phyloP scores from a whole-genome alignment of 768 basidiomycete genomes.

The Calocera viscosa region DNA sequence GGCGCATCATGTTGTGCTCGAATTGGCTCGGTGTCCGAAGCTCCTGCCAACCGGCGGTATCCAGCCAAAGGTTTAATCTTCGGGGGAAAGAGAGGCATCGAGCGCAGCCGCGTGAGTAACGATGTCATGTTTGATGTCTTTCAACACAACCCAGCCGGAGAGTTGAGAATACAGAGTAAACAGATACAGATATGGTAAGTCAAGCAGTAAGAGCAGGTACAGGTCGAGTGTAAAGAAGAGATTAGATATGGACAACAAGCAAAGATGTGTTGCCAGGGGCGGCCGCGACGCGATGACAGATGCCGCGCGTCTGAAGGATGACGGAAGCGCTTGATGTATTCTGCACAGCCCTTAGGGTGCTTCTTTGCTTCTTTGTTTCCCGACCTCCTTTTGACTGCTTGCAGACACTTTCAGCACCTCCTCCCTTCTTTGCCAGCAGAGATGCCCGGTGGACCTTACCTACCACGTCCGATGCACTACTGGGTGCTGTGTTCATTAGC shows the following conservation, averaged over 20 bases:
- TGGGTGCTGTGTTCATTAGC: not conserved
- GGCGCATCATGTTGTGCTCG: not conserved
- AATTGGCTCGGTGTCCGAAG: not conserved
- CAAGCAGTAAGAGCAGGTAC: not conserved
- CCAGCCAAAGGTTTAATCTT: constrained; percentile 1
- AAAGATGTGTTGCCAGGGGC: not conserved
- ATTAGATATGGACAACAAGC: not conserved
- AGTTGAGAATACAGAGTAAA: not conserved
- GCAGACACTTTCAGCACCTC: no score
- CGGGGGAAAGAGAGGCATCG: not conserved
- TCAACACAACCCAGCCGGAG: not conserved
- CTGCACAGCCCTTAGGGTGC: not conserved
- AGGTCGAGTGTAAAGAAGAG: not conserved
- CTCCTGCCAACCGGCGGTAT: not conserved
- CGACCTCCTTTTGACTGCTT: no score
- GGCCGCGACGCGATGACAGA: not conserved
- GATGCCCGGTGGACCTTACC: not conserved
- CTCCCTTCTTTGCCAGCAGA: not conserved
- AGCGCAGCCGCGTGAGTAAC: not conserved
- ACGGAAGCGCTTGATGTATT: not conserved
- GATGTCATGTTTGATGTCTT: not conserved
- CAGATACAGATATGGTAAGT: not conserved
- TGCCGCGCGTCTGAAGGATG: not conserved
- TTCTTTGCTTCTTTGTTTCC: not conserved
- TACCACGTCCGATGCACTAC: not conserved